phyloP scores from a whole-genome alignment of 805 yeast genomes.

The Cyberlindnera maclurae region DNA sequence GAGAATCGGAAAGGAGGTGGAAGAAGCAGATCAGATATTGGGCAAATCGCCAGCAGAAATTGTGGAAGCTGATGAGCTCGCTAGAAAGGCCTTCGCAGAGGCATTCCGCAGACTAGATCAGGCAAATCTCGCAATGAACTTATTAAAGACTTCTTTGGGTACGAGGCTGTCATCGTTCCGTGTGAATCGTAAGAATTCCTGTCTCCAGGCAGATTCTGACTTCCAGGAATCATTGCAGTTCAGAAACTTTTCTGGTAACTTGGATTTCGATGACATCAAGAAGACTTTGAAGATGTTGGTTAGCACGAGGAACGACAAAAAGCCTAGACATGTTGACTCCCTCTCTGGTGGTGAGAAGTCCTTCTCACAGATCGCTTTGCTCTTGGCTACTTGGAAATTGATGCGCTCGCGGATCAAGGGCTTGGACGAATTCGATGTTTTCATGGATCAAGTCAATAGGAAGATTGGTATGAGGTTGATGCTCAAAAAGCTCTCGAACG shows the following conservation, averaged over 20 bases:
- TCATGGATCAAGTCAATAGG: slow-evolving; percentile 92
- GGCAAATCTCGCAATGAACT: slow-evolving; percentile 28
- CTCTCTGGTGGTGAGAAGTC: slow-evolving; percentile 97
- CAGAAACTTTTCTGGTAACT: slow-evolving; percentile 69
- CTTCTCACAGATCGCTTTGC: slow-evolving; percentile 80
- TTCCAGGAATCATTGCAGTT: slow-evolving; percentile 54
- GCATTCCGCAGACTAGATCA: slow-evolving; percentile 34
- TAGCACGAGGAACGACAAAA: slow-evolving; percentile 51
- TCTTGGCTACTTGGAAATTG: slow-evolving; percentile 86
- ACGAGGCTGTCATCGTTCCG: slow-evolving; percentile 37
- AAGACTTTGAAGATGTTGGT: slow-evolving; percentile 51
- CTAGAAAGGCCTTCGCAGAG: slow-evolving; percentile 35
- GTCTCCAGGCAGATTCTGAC: slow-evolving; percentile 42
- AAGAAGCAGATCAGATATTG: slow-evolving; percentile 43
- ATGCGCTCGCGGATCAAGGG: slow-evolving; percentile 88
- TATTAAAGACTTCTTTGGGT: slow-evolving; percentile 31
- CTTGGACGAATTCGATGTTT: slow-evolving; percentile 94
- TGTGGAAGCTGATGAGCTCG: slow-evolving; percentile 36
- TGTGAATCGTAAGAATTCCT: slow-evolving; percentile 33
- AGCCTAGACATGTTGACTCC: slow-evolving; percentile 66
- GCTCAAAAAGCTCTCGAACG: slow-evolving; percentile 55
- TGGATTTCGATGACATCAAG: slow-evolving; percentile 52
- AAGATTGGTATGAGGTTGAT: slow-evolving; percentile 70
- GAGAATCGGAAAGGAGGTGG: slow-evolving; percentile 38
- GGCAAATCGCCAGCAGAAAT: slow-evolving; percentile 55